Evolutionary conservation across 441 rosid species (phyloP).

Genomic region (Flueggea neowawraea): DNA sequence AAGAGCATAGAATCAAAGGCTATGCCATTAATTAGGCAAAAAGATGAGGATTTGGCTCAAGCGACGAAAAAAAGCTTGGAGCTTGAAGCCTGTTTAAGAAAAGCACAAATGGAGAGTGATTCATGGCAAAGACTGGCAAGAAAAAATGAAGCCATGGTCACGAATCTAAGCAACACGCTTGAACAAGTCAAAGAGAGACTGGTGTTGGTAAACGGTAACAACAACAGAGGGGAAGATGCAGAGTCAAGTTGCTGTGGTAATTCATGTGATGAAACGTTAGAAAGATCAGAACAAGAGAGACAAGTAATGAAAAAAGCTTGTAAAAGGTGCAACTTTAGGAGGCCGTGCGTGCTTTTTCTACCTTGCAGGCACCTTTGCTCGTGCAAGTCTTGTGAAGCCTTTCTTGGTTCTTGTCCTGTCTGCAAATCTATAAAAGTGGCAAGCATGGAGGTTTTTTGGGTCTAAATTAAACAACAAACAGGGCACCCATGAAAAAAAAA

Average conservation of each 20-base stretch:
- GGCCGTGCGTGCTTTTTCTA: conserved; percentile 37
- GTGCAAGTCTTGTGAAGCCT: conserved; percentile 43
- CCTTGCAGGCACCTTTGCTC: conserved; percentile 60
- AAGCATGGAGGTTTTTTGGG: conserved; percentile 45
- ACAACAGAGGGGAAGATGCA: conserved; percentile 28
- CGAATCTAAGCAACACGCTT: conserved; percentile 33
- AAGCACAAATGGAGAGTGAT: conserved; percentile 30
- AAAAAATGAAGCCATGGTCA: conserved; percentile 38
- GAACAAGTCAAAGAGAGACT: conserved; percentile 26
- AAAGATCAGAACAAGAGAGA: neutral
- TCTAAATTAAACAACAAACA: neutral
- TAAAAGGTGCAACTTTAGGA: conserved; percentile 34
- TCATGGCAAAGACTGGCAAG: conserved; percentile 36
- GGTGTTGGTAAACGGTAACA: neutral
- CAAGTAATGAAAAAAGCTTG: conserved; percentile 19
- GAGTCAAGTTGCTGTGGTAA: conserved; percentile 34
- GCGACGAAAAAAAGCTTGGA: conserved; percentile 34
- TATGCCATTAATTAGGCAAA: conserved; percentile 27
- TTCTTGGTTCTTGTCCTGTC: conserved; percentile 43
- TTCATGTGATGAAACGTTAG: conserved; percentile 12
- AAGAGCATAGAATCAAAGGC: conserved; percentile 35
- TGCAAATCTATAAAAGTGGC: conserved; percentile 44
- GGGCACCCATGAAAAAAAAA: too few relatives aligned
- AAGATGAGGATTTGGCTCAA: conserved; percentile 37
- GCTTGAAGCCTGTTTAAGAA: conserved; percentile 39